Conservation (phyloP, 495 filamentous ascomycete species). For the Xylaria intraflava region DNA sequence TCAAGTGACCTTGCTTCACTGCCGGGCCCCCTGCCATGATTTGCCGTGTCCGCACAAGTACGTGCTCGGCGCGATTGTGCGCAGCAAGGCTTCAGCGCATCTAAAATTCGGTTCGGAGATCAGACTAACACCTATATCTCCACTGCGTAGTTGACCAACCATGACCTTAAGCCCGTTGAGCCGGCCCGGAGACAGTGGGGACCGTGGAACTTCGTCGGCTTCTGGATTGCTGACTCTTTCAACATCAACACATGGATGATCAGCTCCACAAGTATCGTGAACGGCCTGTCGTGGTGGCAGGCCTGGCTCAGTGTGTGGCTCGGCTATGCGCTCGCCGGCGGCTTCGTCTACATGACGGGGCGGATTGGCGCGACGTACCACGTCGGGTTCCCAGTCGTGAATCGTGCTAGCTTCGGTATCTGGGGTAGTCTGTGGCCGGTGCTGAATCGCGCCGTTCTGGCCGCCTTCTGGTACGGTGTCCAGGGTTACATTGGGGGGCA, state of each 20-base stretch:
- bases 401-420: conserved; percentile 71
- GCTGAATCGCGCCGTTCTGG: conserved; percentile 83
- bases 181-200: conserved; percentile 80
- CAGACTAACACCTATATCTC: conserved; percentile 14
- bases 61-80: neutral
- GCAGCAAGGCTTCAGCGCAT: neutral
- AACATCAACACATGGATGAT: conserved; percentile 99
- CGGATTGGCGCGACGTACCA: conserved; percentile 87
- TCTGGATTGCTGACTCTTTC: conserved; percentile 91
- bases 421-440: conserved; percentile 89
- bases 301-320: conserved; percentile 87
- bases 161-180: conserved; percentile 88
- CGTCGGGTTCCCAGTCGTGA: conserved; percentile 78
- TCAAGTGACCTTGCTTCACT: neutral
- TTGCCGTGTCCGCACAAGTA: neutral
- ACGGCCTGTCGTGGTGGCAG: conserved; percentile 90
- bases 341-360: conserved; percentile 70
- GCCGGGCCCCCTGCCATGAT: neutral
- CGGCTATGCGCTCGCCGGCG: conserved; percentile 70
- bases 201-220: conserved; percentile 81
- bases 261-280: conserved; percentile 67
- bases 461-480: conserved; percentile 83
- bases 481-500: conserved; percentile 80
- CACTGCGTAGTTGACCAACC: conserved; percentile 60
- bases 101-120: conserved; percentile 7